phyloP scores from a whole-genome alignment of 2,329 filamentous ascomycete species.

The Cladophialophora carrionii region DNA sequence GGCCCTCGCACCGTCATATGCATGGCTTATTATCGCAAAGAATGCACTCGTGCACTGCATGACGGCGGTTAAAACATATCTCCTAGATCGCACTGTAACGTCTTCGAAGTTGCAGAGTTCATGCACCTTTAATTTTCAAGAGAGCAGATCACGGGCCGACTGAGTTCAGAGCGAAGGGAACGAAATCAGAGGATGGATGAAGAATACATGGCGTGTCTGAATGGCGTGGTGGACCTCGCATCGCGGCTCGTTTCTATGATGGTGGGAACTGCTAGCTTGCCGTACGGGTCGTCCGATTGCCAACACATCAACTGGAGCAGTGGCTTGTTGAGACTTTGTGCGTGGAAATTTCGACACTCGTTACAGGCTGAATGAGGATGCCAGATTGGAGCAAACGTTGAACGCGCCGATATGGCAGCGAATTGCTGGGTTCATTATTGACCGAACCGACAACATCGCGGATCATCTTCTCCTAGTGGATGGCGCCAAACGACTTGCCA shows the following conservation, averaged over 20 bases:
- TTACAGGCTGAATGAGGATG: neutral
- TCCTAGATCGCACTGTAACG: neutral
- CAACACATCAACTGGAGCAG: neutral
- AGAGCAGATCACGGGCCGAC: neutral
- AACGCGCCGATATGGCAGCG: neutral
- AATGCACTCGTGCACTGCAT: neutral
- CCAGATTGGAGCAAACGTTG: neutral
- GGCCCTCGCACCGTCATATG: too few species aligned
- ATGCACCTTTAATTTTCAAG: neutral
- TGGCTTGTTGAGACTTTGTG: neutral
- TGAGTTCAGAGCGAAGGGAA: neutral
- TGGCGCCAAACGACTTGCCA: constrained; percentile 3
- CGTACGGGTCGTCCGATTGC: neutral
- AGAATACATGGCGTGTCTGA: neutral
- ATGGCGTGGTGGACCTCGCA: constrained; percentile 10
- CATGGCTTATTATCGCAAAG: constrained; percentile 6
- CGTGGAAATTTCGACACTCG: neutral
- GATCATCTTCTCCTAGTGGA: constrained; percentile 15
- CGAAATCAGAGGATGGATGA: neutral
- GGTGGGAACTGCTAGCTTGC: neutral
- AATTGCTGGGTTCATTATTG: neutral
- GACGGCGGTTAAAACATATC: neutral
- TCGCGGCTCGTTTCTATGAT: constrained; percentile 10
- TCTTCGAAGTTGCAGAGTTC: neutral
- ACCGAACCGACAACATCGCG: neutral